Percentiles rank a stretch among this genome's conserved stretches.
These are phyloP conservation scores for Kwoniella europaea DNA, from an alignment of 768 basidiomycete species.

Conservation along the genomic window DNA sequence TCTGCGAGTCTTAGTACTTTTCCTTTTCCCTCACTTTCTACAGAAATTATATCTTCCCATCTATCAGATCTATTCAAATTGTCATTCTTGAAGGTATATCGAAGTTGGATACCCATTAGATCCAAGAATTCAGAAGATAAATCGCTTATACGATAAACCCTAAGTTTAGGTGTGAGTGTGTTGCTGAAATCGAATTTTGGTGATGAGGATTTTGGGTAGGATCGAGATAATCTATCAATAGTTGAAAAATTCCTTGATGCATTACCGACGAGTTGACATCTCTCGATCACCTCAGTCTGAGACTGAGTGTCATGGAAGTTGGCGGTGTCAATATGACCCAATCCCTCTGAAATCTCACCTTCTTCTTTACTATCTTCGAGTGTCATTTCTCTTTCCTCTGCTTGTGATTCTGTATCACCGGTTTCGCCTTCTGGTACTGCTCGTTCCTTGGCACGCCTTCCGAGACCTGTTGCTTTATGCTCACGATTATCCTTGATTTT, in stretches of 20 bases:
- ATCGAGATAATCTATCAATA: too few relatives aligned
- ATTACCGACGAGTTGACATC: not conserved
- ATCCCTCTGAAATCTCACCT: not conserved
- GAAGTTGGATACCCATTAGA: constrained; percentile 1
- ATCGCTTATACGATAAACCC: constrained; percentile 1
- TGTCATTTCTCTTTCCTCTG: not conserved
- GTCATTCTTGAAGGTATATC: constrained; percentile 1
- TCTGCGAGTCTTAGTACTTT: not conserved
- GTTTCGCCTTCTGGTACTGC: too few relatives aligned
- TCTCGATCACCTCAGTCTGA: not conserved
- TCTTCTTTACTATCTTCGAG: not conserved
- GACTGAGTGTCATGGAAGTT: not conserved
- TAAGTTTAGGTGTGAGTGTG: not conserved
- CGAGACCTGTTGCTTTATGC: too few relatives aligned
- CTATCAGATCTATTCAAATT: not conserved
- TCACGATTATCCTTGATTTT: too few relatives aligned
- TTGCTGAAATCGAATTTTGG: not conserved
- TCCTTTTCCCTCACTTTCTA: not conserved
- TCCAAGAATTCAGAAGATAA: not conserved
- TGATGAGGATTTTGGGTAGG: too few relatives aligned
- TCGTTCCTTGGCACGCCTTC: too few relatives aligned
- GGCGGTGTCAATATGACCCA: too few relatives aligned
- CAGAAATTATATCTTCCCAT: not conserved
- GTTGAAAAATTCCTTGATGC: too few relatives aligned
- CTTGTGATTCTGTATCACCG: too few relatives aligned